Percentiles rank a stretch among this genome's conserved stretches.
Evolutionary conservation across 306 rosid genomes (phyloP).

Genomic region (Benincasa hispida): DNA sequence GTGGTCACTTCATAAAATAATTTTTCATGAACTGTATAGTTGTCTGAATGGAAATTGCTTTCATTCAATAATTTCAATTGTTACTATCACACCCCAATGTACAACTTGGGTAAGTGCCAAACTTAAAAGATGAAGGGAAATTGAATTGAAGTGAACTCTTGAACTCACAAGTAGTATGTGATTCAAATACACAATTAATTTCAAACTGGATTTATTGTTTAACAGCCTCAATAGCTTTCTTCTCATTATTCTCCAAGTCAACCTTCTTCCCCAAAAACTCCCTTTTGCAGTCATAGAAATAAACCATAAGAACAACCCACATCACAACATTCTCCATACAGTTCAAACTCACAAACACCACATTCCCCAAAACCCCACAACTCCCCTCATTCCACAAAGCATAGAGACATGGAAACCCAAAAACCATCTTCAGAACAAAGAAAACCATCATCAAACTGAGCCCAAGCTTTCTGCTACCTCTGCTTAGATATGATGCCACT

Average conservation of each 20-base stretch:
- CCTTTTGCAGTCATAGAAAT: conserved; percentile 43
- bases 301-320: conserved; percentile 41
- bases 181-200: not conserved
- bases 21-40: too few relatives aligned
- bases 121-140: not conserved
- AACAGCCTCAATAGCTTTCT: not conserved
- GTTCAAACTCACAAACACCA: conserved; percentile 22
- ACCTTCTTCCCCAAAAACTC: conserved; percentile 31
- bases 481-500: conserved; percentile 25
- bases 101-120: not conserved
- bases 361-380: conserved; percentile 18
- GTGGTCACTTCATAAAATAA: too few relatives aligned
- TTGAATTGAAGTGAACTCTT: not conserved
- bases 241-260: conserved; percentile 9
- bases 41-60: too few relatives aligned
- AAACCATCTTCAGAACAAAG: conserved; percentile 28
- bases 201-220: not conserved
- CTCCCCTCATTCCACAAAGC: conserved; percentile 25
- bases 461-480: conserved; percentile 29
- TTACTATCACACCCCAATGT: too few relatives aligned
- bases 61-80: too few relatives aligned
- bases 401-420: conserved; percentile 28
- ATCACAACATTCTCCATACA: conserved; percentile 36
- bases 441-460: conserved; percentile 37
- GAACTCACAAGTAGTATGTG: not conserved